These are phyloP conservation scores for Picocystis salinarum DNA, from an alignment of 139 green algal genomes.

Conservation along the genomic window DNA sequence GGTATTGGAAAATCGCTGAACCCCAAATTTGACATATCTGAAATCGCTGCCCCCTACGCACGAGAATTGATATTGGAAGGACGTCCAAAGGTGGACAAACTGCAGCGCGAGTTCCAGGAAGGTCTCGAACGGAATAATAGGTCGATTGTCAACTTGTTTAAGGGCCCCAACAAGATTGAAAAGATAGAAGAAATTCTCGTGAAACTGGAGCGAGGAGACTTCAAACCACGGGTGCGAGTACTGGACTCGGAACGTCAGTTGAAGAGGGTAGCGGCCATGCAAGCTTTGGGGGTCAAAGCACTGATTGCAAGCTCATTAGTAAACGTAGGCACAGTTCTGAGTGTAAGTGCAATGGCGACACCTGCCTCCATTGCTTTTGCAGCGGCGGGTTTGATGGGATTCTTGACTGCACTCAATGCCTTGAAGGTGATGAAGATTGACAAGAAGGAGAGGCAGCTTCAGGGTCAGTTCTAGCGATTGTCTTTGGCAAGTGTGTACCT, in stretches of 20 bases:
- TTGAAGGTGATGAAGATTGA: conserved; percentile 43
- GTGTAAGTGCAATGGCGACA: conserved; percentile 26
- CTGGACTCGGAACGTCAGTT: conserved; percentile 86
- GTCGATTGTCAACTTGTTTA: conserved; percentile 82
- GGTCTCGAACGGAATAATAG: conserved; percentile 37
- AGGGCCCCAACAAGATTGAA: conserved; percentile 71
- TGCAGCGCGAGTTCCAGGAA: conserved; percentile 9
- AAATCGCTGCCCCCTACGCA: conserved; percentile 88
- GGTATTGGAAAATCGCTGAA: conserved; percentile 91
- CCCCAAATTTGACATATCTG: conserved; percentile 92
- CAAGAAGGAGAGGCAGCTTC: conserved; percentile 55
- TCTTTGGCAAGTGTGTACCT: too few species aligned
- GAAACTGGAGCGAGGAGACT: conserved; percentile 67
- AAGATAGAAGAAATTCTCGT: conserved; percentile 38
- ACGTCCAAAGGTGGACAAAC: conserved; percentile 7
- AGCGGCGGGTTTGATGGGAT: conserved; percentile 22
- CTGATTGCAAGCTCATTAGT: conserved; percentile 60
- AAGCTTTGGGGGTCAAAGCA: conserved; percentile 25
- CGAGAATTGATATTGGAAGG: conserved; percentile 60
- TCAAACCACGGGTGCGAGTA: conserved; percentile 87
- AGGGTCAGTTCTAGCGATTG: conserved; percentile 21
- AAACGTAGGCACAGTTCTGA: conserved; percentile 82
- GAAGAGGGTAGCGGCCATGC: conserved; percentile 46
- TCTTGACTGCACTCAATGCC: conserved; percentile 25
- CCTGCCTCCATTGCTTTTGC: conserved; percentile 26